Evolutionary conservation across 495 filamentous ascomycete genomes (phyloP), one percentile per base, ranked within the genome.

Genomic region (Trichoderma orchidacearum): DNA sequence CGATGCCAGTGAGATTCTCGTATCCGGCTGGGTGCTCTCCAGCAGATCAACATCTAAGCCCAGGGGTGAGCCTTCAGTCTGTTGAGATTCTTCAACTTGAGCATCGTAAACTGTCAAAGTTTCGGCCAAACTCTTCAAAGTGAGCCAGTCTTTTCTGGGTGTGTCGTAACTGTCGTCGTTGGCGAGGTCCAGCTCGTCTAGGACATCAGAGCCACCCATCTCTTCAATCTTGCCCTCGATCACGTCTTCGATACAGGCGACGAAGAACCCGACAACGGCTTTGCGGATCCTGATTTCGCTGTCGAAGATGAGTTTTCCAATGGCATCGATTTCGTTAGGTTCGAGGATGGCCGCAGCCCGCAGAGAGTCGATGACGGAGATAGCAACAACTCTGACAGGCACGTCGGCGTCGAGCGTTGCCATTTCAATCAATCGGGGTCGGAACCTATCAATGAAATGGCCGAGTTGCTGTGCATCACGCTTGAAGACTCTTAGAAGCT

Each of bases 371-470:
- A 95, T 78, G 50, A 96, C 74, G 34, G 89, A 81, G 31, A 97
- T 83, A 2, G 88, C 82, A 13, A 82, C 74, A 11, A 87, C 84
- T 11, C 94, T 83, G 30, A 97, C 87, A 53, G 72, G 76, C 25
- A 84, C 65, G 57, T 98, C 93, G 0, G 76, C 77, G 68, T 98
- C 93, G 57, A 79, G 78, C 25, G 83, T 84, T 1, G 89, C 90
- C 79, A 98, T 96, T 70, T 98, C 93, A 12, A 97, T 86, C 13
- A 97, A 72, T n/a, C 94, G 82, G 1, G 82, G 73, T 31, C 90
- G 76, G 67, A 95, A 97, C 31, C 89, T 79, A 62, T 95, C 92
- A 13, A 89, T 96, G 62, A 97, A 97, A 54, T 86, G 84, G 36
- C 86, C 81, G 32, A 98, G 69, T 23, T 85, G 84, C 56, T 81